These are phyloP conservation scores for Wallacemonas rigidus DNA, from an alignment of 208 protist genomes.

Conservation along the genomic window DNA sequence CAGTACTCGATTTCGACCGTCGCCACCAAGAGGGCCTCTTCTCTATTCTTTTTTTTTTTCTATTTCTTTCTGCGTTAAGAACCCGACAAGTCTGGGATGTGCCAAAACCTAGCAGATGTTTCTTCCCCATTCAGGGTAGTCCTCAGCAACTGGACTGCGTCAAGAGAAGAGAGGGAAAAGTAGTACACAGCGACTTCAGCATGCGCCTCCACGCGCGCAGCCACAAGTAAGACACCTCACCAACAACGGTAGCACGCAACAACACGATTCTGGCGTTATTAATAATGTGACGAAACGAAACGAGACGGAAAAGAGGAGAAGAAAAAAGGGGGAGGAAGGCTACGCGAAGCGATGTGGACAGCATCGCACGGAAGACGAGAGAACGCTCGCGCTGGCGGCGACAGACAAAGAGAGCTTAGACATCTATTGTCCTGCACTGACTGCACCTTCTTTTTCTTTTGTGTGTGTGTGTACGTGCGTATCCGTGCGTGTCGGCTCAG, in stretches of 20 bases:
- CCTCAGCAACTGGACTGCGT: neutral
- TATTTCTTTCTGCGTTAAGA: no score
- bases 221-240: neutral
- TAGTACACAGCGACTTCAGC: neutral
- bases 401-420: no score
- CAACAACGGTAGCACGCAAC: neutral
- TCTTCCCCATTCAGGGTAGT: neutral
- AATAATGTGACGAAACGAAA: constrained; percentile 20
- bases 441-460: constrained; percentile 3
- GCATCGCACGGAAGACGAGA: neutral
- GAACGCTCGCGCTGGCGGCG: no score
- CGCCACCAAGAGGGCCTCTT: no score
- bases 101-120: neutral
- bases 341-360: neutral
- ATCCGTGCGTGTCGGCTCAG: neutral
- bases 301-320: constrained; percentile 15
- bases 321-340: constrained; percentile 11
- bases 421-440: no score
- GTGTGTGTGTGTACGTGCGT: neutral
- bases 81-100: no score
- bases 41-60: no score
- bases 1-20: no score
- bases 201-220: neutral
- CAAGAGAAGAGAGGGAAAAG: neutral
- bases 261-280: neutral